Evolutionary conservation across 106 monocot genomes (phyloP), one percentile per base, ranked within the genome.

Genomic region (Apostasia shenzhenica): DNA sequence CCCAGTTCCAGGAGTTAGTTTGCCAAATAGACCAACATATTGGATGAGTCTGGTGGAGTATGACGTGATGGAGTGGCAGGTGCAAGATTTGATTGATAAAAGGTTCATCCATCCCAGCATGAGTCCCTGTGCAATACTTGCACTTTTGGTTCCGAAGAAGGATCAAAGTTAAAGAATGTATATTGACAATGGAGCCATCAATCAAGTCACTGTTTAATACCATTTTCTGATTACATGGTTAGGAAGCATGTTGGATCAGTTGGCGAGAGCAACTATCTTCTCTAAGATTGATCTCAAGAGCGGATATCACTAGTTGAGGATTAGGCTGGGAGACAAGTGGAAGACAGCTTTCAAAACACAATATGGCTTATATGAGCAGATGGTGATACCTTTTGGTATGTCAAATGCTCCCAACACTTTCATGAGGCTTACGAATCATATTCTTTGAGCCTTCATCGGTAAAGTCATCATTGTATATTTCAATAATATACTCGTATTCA

Each of bases 391-490:
- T 54, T 74, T 75, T 26, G 37, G 75, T 0, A 26, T 73, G 2
- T 68, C 60, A 0, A 79, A 73, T 68, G 68, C 61, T 0, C 68
- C 53, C 1, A 79, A 61, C 42, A 79, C 61, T 5, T 73, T 79
- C 40, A 68, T 73, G 73, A 14, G 59, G 37, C 1, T 70, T 4
- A 70, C 75, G 74, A 66, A 42, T 26, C 72, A 72, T 1, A 54
- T 61, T 0, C 26, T 26, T 26, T 26, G 26, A 26, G 26, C 26
- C 26, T 26, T 26, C 26, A 26, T 26, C 26, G 26, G 41, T 78
- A 1, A 42, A 44, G 38, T 14, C 50, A 2, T 77, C 5, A 69
- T 71, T n/a, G 57, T 78, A 6, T 70, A 71, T 46, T 75, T 75
- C 10, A 44, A 70, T 51, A 70, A 75, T 9, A 70, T 80, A 0